Conservation (phyloP, 2,329 filamentous ascomycete genomes). For the Kalaharituber pfeilii region DNA sequence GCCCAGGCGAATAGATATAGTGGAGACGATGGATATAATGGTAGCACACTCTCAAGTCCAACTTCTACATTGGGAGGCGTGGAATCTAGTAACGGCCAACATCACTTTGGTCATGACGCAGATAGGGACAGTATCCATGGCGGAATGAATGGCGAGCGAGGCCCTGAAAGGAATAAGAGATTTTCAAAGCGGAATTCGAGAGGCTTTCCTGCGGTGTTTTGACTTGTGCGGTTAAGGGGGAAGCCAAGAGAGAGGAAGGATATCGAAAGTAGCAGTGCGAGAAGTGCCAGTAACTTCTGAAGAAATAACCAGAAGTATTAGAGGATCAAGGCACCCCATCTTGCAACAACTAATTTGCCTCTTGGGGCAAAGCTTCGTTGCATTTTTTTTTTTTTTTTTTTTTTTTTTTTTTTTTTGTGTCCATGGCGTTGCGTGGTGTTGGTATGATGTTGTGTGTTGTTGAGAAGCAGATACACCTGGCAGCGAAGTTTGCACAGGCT, state of each 20-base stretch:
- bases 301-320: neutral
- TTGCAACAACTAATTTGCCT: neutral
- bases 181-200: conserved; percentile 18
- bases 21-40: conserved; percentile 16
- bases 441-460: neutral
- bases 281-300: neutral
- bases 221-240: conserved; percentile 5
- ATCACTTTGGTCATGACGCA: conserved; percentile 10
- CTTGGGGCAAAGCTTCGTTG: neutral
- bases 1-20: conserved; percentile 49
- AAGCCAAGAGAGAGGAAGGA: neutral
- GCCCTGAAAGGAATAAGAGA: conserved; percentile 10
- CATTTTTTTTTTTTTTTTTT: neutral
- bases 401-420: neutral
- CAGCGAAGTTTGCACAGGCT: no score
- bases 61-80: conserved; percentile 17
- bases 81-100: conserved; percentile 7
- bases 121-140: conserved; percentile 8
- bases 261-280: neutral
- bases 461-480: neutral
- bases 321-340: no score
- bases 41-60: conserved; percentile 17
- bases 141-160: conserved; percentile 9
- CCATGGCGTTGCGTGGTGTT: neutral
- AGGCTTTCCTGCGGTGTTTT: conserved; percentile 18